Base-by-base conservation (phyloP, 2,329 filamentous ascomycete species). In the Alternaria gansuensis region DNA sequence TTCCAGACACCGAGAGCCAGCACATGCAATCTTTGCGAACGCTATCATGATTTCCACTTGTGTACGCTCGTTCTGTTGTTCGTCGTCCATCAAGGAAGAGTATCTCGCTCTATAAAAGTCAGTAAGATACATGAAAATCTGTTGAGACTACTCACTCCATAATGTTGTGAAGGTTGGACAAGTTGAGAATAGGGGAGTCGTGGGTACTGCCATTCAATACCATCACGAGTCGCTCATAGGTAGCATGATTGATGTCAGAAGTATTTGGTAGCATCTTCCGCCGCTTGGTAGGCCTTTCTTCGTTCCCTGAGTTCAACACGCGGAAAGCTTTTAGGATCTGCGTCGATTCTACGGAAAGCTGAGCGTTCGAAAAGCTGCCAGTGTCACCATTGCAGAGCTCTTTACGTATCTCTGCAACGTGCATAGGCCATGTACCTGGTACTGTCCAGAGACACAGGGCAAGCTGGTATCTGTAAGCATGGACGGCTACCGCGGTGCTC, bases 381-480 rank as follows among this genome's bases (percentile, higher is more conserved):
- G 58, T 53, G 2, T 54, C 59, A 49, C 68, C 61, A 5, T 66
- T 61, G 39, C 63, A 70, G 10, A 77, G 61, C 13, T 62, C 61
- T 36, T 60, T 57, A 7, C 71, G 68, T 10, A 74, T 36, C 13
- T 65, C 62, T 23, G 64, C 54, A 8, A 75, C 59, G 14, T 67
- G 62, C 13, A 53, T 39, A 17, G 73, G 66, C 74, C 74, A 75
- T 24, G 60, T 39, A 44, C 64, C 69, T 13, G 67, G 65, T 6
- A 59, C 56, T 1, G 70, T 75, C 74, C 74, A 77, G 33, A 77
- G 60, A 54, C 74, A 76, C 13, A 77, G 59, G 4, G 72, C 67
- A 49, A 75, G 65, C 75, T 77, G 46, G 7, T 4, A 4, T 9
- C 14, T n/a, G 33, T 73, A 33, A 69, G 60, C 37, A 10, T 29